Percentiles rank a stretch among this genome's conserved stretches.
phyloP scores from a whole-genome alignment of 78 protist species.

The Creolimax fragrantissima region DNA sequence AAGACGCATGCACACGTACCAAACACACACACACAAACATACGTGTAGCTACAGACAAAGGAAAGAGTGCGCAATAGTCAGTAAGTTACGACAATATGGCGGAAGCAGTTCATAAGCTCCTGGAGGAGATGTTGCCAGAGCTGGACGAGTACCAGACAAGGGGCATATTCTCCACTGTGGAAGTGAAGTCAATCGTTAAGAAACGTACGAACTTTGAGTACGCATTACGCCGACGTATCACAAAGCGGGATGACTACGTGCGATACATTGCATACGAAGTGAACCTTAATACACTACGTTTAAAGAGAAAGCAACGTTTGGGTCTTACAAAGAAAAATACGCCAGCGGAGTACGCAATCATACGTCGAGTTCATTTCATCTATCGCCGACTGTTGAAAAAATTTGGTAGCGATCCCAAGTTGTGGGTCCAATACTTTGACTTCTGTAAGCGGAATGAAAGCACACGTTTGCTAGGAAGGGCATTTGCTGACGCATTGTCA shows the following conservation, averaged over 20 bases:
- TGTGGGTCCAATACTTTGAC: slow-evolving; percentile 36
- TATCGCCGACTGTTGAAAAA: slow-evolving; percentile 16
- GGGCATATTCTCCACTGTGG: slow-evolving; percentile 13
- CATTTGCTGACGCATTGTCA: slow-evolving; percentile 17
- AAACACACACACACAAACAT: too few relatives aligned
- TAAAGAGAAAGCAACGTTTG: neutral
- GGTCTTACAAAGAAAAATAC: neutral
- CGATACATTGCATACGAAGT: neutral
- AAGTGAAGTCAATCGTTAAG: slow-evolving; percentile 22
- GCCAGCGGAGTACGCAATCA: neutral
- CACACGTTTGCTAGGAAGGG: neutral
- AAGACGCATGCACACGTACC: too few relatives aligned
- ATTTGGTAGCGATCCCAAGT: slow-evolving; percentile 18
- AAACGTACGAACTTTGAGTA: slow-evolving; percentile 19
- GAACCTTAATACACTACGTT: slow-evolving; percentile 6
- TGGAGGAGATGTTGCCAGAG: slow-evolving; percentile 46
- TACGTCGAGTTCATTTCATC: slow-evolving; percentile 34
- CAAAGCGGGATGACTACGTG: neutral
- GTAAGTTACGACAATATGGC: slow-evolving; percentile 25
- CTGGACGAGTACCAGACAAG: slow-evolving; percentile 12
- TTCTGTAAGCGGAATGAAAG: neutral
- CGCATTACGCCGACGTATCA: neutral
- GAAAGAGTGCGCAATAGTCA: neutral
- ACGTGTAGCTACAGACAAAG: too few relatives aligned
- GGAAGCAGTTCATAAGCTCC: slow-evolving; percentile 28